Base-by-base conservation (phyloP, 257 asterid genomes). In the Paraleonurus japonicus region DNA sequence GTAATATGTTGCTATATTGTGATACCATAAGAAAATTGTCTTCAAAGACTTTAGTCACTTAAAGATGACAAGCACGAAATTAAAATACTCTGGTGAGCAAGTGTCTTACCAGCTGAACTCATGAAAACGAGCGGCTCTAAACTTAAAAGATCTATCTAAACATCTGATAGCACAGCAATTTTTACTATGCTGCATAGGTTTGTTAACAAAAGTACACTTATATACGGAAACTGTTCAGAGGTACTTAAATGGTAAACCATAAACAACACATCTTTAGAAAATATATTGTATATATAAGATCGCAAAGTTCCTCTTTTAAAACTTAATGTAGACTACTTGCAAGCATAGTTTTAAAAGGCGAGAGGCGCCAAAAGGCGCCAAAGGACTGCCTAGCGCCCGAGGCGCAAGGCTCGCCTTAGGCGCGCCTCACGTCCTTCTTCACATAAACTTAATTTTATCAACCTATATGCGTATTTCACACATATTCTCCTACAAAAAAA, bases 111-210 rank as follows among this genome's bases (percentile, higher is more conserved):
- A 39, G 47, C n/a, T 39, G n/a, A 39, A 39, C 47, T 39, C 57
- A 50, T 26, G 20, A 39, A 57, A 20, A 70, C 20, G n/a, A 43
- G 61, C 45, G 57, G 75, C 15, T 71, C 19, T 61, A 61, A 71
- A 33, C 50, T 7, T 6, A 11, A 69, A 27, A 20, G 32, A 16
- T 45, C 27, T 30, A 55, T 39, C 22, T 9, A 39, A 22, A 24
- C 63, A 68, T 68, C 23, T 32, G 71, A 51, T 10, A 66, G 59
- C 19, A 51, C 37, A 67, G 13, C 17, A 4, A 30, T 41, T 66
- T 53, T 53, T 37, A 50, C 13, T 51, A 51, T 9, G 53, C 37
- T 68, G 37, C 23, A 68, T 51, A 37, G 10, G 15, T 51, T 32
- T 51, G 51, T 20, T 30, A 35, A 35, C 8, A 17, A 16, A 24